Percentiles rank a stretch among this genome's conserved stretches.
Evolutionary conservation across 192 early-diverging fungal species (phyloP).

Genomic region (Backusella sp.): DNA sequence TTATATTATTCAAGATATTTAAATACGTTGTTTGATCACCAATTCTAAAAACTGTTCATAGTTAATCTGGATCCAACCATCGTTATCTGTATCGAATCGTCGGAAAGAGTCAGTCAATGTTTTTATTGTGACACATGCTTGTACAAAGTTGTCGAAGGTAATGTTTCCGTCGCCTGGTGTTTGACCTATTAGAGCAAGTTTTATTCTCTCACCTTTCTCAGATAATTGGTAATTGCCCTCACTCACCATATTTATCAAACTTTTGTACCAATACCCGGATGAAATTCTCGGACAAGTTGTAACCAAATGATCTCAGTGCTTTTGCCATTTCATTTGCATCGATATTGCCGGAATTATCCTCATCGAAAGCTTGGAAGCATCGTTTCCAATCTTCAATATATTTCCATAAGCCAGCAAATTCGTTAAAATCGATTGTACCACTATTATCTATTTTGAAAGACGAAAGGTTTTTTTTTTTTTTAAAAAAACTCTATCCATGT

Average conservation of each 20-base stretch:
- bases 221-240: background rate
- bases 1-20: background rate
- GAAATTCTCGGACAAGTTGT: conserved; percentile 69
- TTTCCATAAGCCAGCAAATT: conserved; percentile 77
- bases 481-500: background rate
- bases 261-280: conserved; percentile 69
- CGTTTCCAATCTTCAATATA: conserved; percentile 85
- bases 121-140: conserved; percentile 75
- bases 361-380: conserved; percentile 77
- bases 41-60: conserved; percentile 54
- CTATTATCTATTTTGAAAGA: conserved; percentile 56
- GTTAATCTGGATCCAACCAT: conserved; percentile 76
- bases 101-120: conserved; percentile 75
- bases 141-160: conserved; percentile 86
- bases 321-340: conserved; percentile 68
- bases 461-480: background rate
- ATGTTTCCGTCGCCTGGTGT: conserved; percentile 65
- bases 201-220: conserved; percentile 11
- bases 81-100: conserved; percentile 67
- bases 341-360: conserved; percentile 72
- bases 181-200: background rate
- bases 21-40: conserved; percentile 17
- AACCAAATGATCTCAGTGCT: conserved; percentile 76
- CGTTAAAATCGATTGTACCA: conserved; percentile 75
- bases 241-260: conserved; percentile 76